Evolutionary conservation across 2,329 filamentous ascomycete genomes (phyloP).

Genomic region (Fusarium tupiense): DNA sequence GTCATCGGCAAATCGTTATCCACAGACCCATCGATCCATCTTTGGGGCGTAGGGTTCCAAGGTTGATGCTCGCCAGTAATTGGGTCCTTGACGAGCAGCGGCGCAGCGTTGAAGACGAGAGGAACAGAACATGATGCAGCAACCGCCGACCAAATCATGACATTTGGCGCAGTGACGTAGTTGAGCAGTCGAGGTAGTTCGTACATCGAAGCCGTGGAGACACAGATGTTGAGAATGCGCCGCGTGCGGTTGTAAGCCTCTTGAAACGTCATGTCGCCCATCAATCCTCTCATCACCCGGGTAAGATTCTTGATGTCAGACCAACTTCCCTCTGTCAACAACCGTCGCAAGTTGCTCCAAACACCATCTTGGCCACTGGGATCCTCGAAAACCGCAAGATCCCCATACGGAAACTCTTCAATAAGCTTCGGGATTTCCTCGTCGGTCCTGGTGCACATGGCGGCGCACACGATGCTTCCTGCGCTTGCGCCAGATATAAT

Average conservation of each 20-base stretch:
- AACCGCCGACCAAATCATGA: constrained; percentile 96
- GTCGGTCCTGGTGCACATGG: constrained; percentile 81
- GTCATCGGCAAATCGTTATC: constrained; percentile 95
- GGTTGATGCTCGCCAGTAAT: constrained; percentile 78
- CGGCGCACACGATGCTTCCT: constrained; percentile 84
- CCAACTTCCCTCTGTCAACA: constrained; percentile 84
- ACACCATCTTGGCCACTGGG: constrained; percentile 67
- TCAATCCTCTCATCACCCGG: constrained; percentile 80
- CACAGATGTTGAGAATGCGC: constrained; percentile 91
- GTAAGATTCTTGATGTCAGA: constrained; percentile 86
- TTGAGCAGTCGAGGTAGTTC: constrained; percentile 89
- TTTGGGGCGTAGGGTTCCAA: constrained; percentile 87
- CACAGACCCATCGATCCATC: constrained; percentile 94
- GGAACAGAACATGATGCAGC: constrained; percentile 96
- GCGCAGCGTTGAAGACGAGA: constrained; percentile 81
- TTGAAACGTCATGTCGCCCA: constrained; percentile 93
- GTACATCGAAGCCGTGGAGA: constrained; percentile 87
- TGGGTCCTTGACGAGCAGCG: constrained; percentile 85
- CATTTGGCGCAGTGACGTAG: constrained; percentile 92
- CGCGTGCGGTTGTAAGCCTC: constrained; percentile 96
- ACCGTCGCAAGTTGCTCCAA: constrained; percentile 73
- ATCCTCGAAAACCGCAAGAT: constrained; percentile 82
- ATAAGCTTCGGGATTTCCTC: constrained; percentile 79
- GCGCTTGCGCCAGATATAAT: constrained; percentile 91
- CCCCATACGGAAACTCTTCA: constrained; percentile 78